phyloP scores from a whole-genome alignment of 2,329 filamentous ascomycete genomes.

The Alternaria infectoria region DNA sequence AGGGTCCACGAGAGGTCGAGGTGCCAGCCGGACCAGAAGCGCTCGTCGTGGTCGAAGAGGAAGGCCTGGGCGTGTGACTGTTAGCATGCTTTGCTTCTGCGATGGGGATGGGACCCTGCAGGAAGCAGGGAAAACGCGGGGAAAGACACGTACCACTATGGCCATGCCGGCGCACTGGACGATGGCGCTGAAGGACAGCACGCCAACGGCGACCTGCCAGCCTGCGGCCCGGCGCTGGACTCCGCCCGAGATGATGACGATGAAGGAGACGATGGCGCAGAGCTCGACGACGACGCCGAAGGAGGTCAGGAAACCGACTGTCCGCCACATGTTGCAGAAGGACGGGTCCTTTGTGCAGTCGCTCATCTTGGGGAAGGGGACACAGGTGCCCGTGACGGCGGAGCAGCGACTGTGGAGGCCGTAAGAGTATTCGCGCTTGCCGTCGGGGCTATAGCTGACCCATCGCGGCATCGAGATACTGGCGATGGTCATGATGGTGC shows the following conservation, averaged over 20 bases:
- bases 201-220: conserved; percentile 75
- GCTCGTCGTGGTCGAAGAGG: conserved; percentile 80
- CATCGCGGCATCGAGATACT: conserved; percentile 74
- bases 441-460: conserved; percentile 65
- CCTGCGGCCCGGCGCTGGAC: conserved; percentile 80
- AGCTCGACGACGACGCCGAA: conserved; percentile 84
- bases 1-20: conserved; percentile 82
- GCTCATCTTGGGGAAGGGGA: conserved; percentile 69
- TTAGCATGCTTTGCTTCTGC: conserved; percentile 12
- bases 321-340: conserved; percentile 93
- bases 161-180: conserved; percentile 79
- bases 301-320: conserved; percentile 84
- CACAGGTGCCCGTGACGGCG: conserved; percentile 68
- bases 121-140: neutral
- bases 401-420: conserved; percentile 85
- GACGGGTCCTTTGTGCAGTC: conserved; percentile 72
- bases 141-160: conserved; percentile 72
- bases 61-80: conserved; percentile 66
- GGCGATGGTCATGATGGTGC: conserved; percentile 72
- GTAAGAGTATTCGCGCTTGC: conserved; percentile 56
- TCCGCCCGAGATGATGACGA: conserved; percentile 78
- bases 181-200: conserved; percentile 70
- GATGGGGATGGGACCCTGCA: neutral
- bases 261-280: conserved; percentile 78
- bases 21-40: conserved; percentile 82